Conservation (phyloP, 164 flowering plant species). For the Aristolochia fimbriata region DNA sequence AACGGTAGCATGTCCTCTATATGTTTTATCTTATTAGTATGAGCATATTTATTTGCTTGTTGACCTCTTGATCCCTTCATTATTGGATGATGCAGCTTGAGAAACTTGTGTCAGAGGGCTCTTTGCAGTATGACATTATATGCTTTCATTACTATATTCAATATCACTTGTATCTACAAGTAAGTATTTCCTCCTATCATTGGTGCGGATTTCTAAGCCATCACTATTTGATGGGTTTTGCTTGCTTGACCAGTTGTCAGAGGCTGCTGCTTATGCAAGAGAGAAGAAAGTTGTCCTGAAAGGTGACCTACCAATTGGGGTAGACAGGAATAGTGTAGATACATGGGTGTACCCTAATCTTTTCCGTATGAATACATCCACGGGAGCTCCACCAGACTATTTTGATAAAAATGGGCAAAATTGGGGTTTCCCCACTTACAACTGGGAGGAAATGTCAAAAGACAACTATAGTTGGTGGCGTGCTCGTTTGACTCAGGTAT, state of each 20-base stretch:
- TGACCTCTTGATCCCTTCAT: too few species aligned
- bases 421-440: constrained; percentile 96
- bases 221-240: background rate
- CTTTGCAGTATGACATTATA: constrained; percentile 65
- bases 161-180: constrained; percentile 79
- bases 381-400: constrained; percentile 96
- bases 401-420: constrained; percentile 96
- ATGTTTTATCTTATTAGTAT: background rate
- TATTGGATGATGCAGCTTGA: constrained; percentile 51
- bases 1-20: constrained; percentile 34
- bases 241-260: constrained; percentile 47
- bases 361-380: constrained; percentile 92
- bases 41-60: too few species aligned
- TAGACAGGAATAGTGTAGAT: constrained; percentile 90
- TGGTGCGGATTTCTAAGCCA: background rate
- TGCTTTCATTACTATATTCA: constrained; percentile 86
- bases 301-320: constrained; percentile 96
- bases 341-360: constrained; percentile 92
- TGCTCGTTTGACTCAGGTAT: constrained; percentile 82
- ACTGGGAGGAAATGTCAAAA: constrained; percentile 97
- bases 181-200: constrained; percentile 18
- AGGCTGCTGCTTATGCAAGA: constrained; percentile 86
- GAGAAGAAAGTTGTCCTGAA: constrained; percentile 73
- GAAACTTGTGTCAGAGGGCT: constrained; percentile 69
- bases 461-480: constrained; percentile 99